Evolutionary conservation across 2,329 filamentous ascomycete species (phyloP), one percentile per base, ranked within the genome.

Genomic region (Pyrenochaeta sp.): DNA sequence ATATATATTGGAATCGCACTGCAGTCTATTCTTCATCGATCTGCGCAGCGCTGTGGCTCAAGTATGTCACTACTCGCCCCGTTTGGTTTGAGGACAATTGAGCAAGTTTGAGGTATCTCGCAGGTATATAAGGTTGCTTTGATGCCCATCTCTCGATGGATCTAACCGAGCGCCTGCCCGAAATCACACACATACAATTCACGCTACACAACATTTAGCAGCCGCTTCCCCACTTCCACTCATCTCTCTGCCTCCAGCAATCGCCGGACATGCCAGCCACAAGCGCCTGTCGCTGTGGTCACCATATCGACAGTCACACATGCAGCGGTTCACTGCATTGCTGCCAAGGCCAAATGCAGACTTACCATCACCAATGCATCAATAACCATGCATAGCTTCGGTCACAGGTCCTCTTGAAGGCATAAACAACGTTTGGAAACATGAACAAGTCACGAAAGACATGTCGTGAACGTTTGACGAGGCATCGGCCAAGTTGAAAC

Each of bases 401-500:
- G 25, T 28, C 6, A 15, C 13, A n/a, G 15, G n/a, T 24, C 42
- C 25, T 44, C 22, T 43, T 15, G 2, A 28, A 44, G 10, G 42
- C 42, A 28, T 44, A n/a, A 44, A 44, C 12, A 30, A 28, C 25
- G 5, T 15, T 28, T 48, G 40, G 42, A 44, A 52, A 42, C 48
- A 39, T n/a, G 45, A 28, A 47, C 45, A 34, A 32, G 7, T 25
- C 5, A 44, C 45, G 28, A 47, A 47, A 22, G 30, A 47, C 5
- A 34, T 32, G 45, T 27, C 24, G 10, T 22, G 25, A 44, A 44
- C 42, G 34, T 32, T 46, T 49, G 15, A 13, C 27, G 19, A 47
- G 25, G 56, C 52, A 27, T 56, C 56, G 54, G 54, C 19, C 30
- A 36, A 42, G 47, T 54, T 54, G 52, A 64, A 64, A 66, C 54